Evolutionary conservation across 2,329 filamentous ascomycete genomes (phyloP).

Genomic region (Myotisia sp.): DNA sequence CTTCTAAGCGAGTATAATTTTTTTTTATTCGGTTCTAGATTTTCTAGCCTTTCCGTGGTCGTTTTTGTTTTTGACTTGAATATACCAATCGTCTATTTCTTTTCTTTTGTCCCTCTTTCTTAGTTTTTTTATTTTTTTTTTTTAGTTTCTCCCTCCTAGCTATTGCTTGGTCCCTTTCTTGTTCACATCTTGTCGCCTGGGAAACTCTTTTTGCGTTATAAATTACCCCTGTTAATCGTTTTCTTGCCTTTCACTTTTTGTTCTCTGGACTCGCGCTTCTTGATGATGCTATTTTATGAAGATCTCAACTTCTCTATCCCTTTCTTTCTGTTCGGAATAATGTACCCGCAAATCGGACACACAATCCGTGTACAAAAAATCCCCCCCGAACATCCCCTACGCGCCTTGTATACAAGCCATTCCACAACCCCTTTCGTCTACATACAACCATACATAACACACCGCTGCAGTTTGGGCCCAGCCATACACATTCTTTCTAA

Average conservation of each 20-base stretch:
- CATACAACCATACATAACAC: no score
- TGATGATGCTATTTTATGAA: constrained; percentile 14
- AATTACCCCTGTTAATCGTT: not conserved
- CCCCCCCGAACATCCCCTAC: no score
- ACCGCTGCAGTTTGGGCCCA: no score
- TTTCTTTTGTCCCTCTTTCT: no score
- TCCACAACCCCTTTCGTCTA: no score
- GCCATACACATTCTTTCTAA: no score
- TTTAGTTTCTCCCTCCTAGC: no score
- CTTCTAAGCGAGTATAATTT: constrained; percentile 55
- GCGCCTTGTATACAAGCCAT: no score
- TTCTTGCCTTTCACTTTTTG: constrained; percentile 1
- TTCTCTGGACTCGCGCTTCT: constrained; percentile 7
- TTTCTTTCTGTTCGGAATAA: not conserved
- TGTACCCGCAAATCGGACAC: not conserved
- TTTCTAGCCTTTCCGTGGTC: constrained; percentile 1
- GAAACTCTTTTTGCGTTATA: no score
- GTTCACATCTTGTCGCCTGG: no score
- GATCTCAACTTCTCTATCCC: not conserved
- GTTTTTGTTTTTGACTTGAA: constrained; percentile 11
- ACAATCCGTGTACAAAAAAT: no score
- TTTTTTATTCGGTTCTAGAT: constrained; percentile 9
- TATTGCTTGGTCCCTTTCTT: no score
- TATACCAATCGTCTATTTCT: constrained; percentile 7
- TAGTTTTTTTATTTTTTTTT: constrained; percentile 1